Base-by-base conservation (phyloP, 2,329 filamentous ascomycete genomes). In the Didymellaceae sp. region DNA sequence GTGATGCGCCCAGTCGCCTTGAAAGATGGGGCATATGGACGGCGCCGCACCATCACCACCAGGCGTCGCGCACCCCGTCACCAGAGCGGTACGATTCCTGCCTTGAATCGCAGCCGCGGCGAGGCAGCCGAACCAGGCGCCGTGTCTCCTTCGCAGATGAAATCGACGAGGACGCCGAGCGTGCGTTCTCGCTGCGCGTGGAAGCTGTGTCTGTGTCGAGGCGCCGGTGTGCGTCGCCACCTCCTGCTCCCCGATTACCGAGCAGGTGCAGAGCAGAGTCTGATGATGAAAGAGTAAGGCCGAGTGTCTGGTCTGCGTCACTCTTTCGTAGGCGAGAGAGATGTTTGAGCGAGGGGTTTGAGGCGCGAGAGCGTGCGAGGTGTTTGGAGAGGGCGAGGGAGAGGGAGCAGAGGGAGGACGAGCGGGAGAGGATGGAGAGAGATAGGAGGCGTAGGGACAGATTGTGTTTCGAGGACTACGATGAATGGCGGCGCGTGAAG, bases 11-110 rank as follows among this genome's bases (percentile, higher is more conserved):
- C 38, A 30, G 21, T 24, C 48, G 45, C 24, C 48, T 52, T 16
- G 48, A 70, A 49, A 68, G 68, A 43, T 71, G 67, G 59, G 68
- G 68, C 48, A 55, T 71, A 56, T 68, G 64, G 48, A 61, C 61
- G 57, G 14, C 26, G 33, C 5, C 49, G 22, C 10, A 40, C 14
- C 14, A 39, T 21, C 31, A 16, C 7, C 18, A 5, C n/a, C 32
- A n/a, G n/a, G n/a, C n/a, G n/a, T 28, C 26, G 6, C 14, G 2
- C 14, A 16, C n/a, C n/a, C 30, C 30, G 4, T 6, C 30, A 32
- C 30, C 30, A 7, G 24, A 17, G 21, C 39, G 35, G 9, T 18
- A 13, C 25, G 42, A 52, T 16, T 52, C 41, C 0, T 35, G 43
- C 21, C 9, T 14, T 34, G 17, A 47, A 52, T 22, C n/a, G 14